Evolutionary conservation across 2,329 filamentous ascomycete genomes (phyloP), one percentile per base, ranked within the genome.

Genomic region (Dryadomyces quercivorus): DNA sequence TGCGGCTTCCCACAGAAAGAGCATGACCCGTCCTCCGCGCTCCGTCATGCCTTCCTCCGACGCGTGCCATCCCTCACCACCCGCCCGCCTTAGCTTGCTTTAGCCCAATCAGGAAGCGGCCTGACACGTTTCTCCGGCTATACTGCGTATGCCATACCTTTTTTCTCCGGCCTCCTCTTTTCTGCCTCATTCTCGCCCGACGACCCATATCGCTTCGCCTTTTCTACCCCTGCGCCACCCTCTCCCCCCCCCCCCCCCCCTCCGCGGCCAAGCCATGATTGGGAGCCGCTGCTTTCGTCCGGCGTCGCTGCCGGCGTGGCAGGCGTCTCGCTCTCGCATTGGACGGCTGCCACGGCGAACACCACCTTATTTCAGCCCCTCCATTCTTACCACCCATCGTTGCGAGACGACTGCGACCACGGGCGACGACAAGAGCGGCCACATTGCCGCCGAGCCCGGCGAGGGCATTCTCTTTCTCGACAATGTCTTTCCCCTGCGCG

Each of bases 401-500:
- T 75, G 69, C 69, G 68, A 73, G 62, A 76, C 70, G 26, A 76
- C 70, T 22, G 70, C 70, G 21, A 64, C 69, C 54, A 68, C 75
- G 12, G 80, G 78, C 52, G 80, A 81, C 60, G 76, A 86, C 62
- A 82, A 86, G 59, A 81, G 81, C 10, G 92, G 93, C 0, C 90
- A 96, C 63, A 95, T 97, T 61, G 73, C 77, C n/a, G 77, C 86
- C 12, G 77, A 75, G 2, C 71, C 84, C 1, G 86, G 91, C 61
- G 88, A 97, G 70, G 84, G 85, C 0, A 83, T 97, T 48, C 69
- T 96, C 7, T 98, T 94, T 71, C 84, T 97, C 63, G 90, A 95
- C 66, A 95, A 93, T 69, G 77, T 97, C 51, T 94, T 94, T 58
- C 92, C 92, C 1, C 74, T 93, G 31, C 86, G 82, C 61, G 75